phyloP scores from a whole-genome alignment of 805 yeast genomes.

The Torulaspora maleeae region DNA sequence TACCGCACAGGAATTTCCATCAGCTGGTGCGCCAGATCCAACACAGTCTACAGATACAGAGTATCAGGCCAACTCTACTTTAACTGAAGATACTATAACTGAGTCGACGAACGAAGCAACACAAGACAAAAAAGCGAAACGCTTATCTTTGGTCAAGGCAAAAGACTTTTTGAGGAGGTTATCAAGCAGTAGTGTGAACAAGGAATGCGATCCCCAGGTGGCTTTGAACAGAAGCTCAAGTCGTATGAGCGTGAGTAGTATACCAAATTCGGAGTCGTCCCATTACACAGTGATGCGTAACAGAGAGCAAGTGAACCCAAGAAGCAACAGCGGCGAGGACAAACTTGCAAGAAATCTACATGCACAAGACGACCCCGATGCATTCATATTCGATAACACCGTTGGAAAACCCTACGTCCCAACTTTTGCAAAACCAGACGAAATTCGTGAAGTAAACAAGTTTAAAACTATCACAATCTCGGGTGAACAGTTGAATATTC shows the following conservation, averaged over 20 bases:
- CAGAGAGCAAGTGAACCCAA: neutral
- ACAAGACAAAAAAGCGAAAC: slow-evolving; percentile 1
- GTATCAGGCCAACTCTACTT: slow-evolving; percentile 3
- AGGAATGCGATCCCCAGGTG: slow-evolving; percentile 8
- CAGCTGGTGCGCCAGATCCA: neutral
- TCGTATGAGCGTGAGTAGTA: slow-evolving; percentile 13
- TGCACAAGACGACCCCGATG: slow-evolving; percentile 14
- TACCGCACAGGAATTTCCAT: slow-evolving; percentile 31
- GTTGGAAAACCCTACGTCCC: slow-evolving; percentile 17
- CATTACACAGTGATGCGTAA: slow-evolving; percentile 5
- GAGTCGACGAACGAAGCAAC: neutral
- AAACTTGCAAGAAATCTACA: neutral
- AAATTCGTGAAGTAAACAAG: slow-evolving; percentile 4
- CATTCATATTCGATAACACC: slow-evolving; percentile 24
- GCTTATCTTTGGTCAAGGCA: slow-evolving; percentile 11
- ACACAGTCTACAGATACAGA: slow-evolving; percentile 1
- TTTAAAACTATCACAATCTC: slow-evolving; percentile 40
- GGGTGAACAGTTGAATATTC: slow-evolving; percentile 56
- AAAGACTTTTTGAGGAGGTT: slow-evolving; percentile 15
- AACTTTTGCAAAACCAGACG: slow-evolving; percentile 10
- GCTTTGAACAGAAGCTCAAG: slow-evolving; percentile 9
- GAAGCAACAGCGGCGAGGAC: slow-evolving; percentile 1
- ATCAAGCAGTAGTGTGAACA: slow-evolving; percentile 10
- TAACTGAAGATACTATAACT: slow-evolving; percentile 1
- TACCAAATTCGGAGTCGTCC: slow-evolving; percentile 14